A percentile compares a stretch with the other conserved stretches of the same genome.
phyloP scores from a whole-genome alignment of 345 rosid genomes.

The Lumnitzera littorea region DNA sequence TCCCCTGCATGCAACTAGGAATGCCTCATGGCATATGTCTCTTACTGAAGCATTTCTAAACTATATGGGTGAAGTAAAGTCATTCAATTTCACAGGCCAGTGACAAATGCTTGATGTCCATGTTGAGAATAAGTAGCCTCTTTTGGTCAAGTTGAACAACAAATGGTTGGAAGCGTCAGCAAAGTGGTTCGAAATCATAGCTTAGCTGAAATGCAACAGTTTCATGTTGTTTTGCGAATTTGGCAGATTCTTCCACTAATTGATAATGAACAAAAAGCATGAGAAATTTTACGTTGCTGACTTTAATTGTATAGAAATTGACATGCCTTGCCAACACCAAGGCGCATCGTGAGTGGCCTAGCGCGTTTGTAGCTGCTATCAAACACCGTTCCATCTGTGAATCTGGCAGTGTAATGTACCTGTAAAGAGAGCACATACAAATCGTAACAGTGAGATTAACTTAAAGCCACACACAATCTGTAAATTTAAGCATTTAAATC shows the following conservation, averaged over 20 bases:
- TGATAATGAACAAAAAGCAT: background rate
- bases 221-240: background rate
- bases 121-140: no score
- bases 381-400: constrained; percentile 80
- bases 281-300: background rate
- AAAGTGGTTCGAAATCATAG: no score
- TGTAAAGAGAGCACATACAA: constrained; percentile 8
- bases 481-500: no score
- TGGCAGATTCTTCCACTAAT: constrained; percentile 3
- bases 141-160: no score
- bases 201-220: background rate
- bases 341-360: constrained; percentile 88
- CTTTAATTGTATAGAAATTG: background rate
- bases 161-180: no score
- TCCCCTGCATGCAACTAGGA: no score
- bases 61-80: no score
- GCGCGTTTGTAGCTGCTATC: constrained; percentile 93
- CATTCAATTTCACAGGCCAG: no score
- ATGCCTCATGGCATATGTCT: no score
- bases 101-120: no score
- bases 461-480: no score
- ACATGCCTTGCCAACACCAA: constrained; percentile 85
- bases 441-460: background rate
- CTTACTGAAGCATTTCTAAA: no score
- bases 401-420: constrained; percentile 91